These are phyloP conservation scores for Tricladium varicosporioides DNA, from an alignment of 2,329 filamentous ascomycete species.

Conservation along the genomic window DNA sequence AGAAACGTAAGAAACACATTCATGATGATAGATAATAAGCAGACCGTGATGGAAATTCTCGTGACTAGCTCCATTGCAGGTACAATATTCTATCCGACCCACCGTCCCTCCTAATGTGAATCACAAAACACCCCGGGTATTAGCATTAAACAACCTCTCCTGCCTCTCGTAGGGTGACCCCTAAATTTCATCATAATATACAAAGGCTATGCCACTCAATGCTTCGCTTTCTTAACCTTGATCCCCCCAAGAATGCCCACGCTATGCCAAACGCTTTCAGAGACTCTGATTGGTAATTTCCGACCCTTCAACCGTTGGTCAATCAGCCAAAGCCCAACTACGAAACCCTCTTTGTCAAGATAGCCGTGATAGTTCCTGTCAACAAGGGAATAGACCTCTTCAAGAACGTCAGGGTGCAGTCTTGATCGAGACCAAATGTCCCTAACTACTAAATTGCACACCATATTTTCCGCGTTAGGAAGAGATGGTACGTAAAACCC, in stretches of 20 bases:
- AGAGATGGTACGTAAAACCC: slow-evolving; percentile 47
- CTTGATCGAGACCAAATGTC: slow-evolving; percentile 76
- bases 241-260: slow-evolving; percentile 45
- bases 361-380: slow-evolving; percentile 54
- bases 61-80: neutral
- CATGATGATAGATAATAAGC: no score
- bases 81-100: neutral
- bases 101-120: neutral
- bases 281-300: slow-evolving; percentile 70
- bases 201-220: neutral
- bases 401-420: slow-evolving; percentile 64
- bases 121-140: neutral
- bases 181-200: neutral
- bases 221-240: slow-evolving; percentile 25
- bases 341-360: slow-evolving; percentile 69
- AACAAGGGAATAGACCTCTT: slow-evolving; percentile 76
- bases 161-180: neutral
- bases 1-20: no score
- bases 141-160: neutral
- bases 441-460: slow-evolving; percentile 66
- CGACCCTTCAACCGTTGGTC: slow-evolving; percentile 77
- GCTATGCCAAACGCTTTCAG: slow-evolving; percentile 74
- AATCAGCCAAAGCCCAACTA: slow-evolving; percentile 80
- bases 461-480: slow-evolving; percentile 42
- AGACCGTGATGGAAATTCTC: neutral